Evolutionary conservation across 2,329 filamentous ascomycete species (phyloP).

Genomic region (Diaporthe amygdali): DNA sequence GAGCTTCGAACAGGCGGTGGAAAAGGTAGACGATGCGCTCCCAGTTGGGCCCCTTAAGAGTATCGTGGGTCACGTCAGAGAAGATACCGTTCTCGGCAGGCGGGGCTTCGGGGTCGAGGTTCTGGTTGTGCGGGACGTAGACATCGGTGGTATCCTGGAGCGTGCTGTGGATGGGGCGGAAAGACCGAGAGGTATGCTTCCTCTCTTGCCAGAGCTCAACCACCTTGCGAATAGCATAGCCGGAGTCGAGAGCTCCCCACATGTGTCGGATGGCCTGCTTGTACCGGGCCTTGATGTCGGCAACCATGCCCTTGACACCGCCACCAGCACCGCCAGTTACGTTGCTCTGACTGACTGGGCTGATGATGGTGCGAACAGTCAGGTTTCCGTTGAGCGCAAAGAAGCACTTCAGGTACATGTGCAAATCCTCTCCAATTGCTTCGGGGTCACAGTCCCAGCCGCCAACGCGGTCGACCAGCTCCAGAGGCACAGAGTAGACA

Average conservation of each 20-base stretch:
- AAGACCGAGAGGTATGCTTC: constrained; percentile 60
- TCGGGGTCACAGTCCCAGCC: constrained; percentile 76
- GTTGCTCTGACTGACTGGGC: constrained; percentile 76
- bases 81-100: constrained; percentile 57
- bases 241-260: constrained; percentile 76
- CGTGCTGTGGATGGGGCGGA: constrained; percentile 60
- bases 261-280: constrained; percentile 76
- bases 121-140: constrained; percentile 52
- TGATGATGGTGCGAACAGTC: constrained; percentile 66
- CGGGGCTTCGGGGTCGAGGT: constrained; percentile 43
- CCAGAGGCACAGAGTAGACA: constrained; percentile 73
- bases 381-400: constrained; percentile 75
- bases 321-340: constrained; percentile 65
- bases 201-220: constrained; percentile 63
- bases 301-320: constrained; percentile 57
- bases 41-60: constrained; percentile 57
- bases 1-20: constrained; percentile 75
- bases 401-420: constrained; percentile 82
- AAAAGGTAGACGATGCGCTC: constrained; percentile 62
- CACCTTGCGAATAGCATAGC: constrained; percentile 65
- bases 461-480: constrained; percentile 70
- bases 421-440: constrained; percentile 76
- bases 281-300: constrained; percentile 69
- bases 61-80: constrained; percentile 58
- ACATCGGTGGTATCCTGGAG: constrained; percentile 50